A percentile compares a stretch with the other conserved stretches of the same genome.
Evolutionary conservation across 1,284 basidiomycete species (phyloP).

Genomic region (Ganoderma multipileum): DNA sequence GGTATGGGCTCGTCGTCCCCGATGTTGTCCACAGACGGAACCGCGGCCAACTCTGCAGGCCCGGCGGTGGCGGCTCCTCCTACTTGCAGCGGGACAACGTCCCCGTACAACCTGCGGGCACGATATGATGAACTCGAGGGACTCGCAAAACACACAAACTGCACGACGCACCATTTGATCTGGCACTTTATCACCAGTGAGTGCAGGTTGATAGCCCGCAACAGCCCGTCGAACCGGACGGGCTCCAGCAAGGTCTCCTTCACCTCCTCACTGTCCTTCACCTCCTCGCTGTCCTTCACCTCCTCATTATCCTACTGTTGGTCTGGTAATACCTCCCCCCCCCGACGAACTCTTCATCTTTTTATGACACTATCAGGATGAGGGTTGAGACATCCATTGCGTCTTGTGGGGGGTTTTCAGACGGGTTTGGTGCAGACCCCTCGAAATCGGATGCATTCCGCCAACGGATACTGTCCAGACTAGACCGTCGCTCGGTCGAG

Average conservation of each 20-base stretch:
- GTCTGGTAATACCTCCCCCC: conserved; percentile 99
- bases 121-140: too few species aligned
- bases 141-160: conserved; percentile 1
- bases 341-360: conserved; percentile 96
- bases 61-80: conserved; percentile 56
- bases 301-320: conserved; percentile 95
- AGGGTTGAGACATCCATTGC: conserved; percentile 91
- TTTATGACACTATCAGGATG: conserved; percentile 90
- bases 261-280: too few species aligned
- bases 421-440: conserved; percentile 72
- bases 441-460: conserved; percentile 97
- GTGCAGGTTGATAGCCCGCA: conserved; percentile 90
- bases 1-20: conserved; percentile 50
- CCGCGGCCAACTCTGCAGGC: conserved; percentile 78
- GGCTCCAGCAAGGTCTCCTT: conserved; percentile 72
- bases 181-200: conserved; percentile 94
- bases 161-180: conserved; percentile 75
- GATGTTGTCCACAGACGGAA: conserved; percentile 80
- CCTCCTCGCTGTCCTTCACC: too few species aligned
- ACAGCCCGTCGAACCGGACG: conserved; percentile 81
- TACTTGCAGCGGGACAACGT: conserved; percentile 64
- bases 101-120: conserved; percentile 50
- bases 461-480: conserved; percentile 96
- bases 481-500: conserved; percentile 94
- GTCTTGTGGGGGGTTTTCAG: conserved; percentile 83